Base-by-base conservation (phyloP, 2,329 filamentous ascomycete genomes). In the Microthyrium microscopicum region DNA sequence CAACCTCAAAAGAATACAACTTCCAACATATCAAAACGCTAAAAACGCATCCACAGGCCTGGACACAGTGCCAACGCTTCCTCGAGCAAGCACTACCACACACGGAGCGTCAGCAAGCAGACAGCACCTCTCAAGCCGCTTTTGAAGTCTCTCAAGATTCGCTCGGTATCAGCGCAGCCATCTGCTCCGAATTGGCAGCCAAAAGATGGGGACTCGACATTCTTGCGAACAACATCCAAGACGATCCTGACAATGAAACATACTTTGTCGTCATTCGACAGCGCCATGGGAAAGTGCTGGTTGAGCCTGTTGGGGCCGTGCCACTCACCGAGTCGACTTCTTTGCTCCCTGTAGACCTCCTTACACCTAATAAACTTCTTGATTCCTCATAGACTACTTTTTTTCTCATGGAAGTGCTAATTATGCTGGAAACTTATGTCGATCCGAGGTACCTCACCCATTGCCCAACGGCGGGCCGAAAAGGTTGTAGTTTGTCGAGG, bases 41-140 rank as follows among this genome's bases (percentile, higher is more conserved):
- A 26, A 92, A 93, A 60, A 89, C 82, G 17, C 89, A 98, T 55
- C 85, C 87, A 7, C 89, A 98, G 56, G 89, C 84, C 19, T 93
- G 89, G 64, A 84, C 84, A 18, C 89, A 98, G 58, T 94, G 85
- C 55, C 73, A 74, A 28, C 55, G 50, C 6, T 93, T 93, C 55
- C 67, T 94, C 18, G 62, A 66, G 6, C 60, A 64, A 19, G 62
- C 80, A 45, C 68, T 93, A 40, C 22, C 27, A 11, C 70, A 70
- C 28, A 64, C 77, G n/a, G 82, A 92, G 57, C 68, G 75, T 33
- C 70, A 87, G 39, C 85, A 95, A 50, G 77, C 82, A 27, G 78
- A 74, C 39, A 89, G 79, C 19, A 98, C 89, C 5, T 85, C 78
- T 44, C 75, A 73, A 41, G 89, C 82, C 0, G 87, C 85, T 1